These are phyloP conservation scores for Clitopilus hobsonii DNA, from an alignment of 768 basidiomycete genomes.

Conservation along the genomic window DNA sequence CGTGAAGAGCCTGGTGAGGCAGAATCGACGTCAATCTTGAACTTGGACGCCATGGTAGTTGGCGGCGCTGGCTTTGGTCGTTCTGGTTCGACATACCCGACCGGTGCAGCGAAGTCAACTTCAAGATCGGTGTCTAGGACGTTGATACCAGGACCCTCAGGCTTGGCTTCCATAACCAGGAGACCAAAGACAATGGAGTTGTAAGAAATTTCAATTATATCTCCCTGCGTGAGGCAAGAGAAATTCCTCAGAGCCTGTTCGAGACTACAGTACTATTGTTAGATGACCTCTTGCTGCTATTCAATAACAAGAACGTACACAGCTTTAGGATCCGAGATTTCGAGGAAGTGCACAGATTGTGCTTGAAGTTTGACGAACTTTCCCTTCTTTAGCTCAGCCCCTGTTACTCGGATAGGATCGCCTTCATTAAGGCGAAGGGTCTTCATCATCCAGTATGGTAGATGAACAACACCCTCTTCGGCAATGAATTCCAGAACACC, in stretches of 20 bases:
- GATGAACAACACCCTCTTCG: conserved; percentile 90
- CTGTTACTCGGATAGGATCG: conserved; percentile 90
- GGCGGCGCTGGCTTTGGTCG: conserved; percentile 76
- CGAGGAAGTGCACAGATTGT: conserved; percentile 90
- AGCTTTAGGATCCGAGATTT: conserved; percentile 96
- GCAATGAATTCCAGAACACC: conserved; percentile 99
- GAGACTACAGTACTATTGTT: conserved; percentile 51
- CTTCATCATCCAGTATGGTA: conserved; percentile 99
- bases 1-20: conserved; percentile 84
- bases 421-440: conserved; percentile 90
- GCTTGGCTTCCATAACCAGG: conserved; percentile 89
- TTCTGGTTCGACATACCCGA: conserved; percentile 93
- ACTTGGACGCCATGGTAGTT: conserved; percentile 92
- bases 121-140: conserved; percentile 96
- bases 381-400: conserved; percentile 84
- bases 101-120: conserved; percentile 93
- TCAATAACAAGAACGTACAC: conserved; percentile 57
- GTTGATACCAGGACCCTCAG: conserved; percentile 83
- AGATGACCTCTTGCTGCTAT: conserved; percentile 1
- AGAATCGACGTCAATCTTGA: conserved; percentile 89
- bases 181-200: conserved; percentile 94
- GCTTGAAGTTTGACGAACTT: conserved; percentile 97
- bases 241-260: conserved; percentile 95
- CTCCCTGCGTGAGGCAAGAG: conserved; percentile 86
- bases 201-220: conserved; percentile 98